These are phyloP conservation scores for Cryphonectria parasitica DNA, from an alignment of 2,329 filamentous ascomycete genomes.

Conservation along the genomic window DNA sequence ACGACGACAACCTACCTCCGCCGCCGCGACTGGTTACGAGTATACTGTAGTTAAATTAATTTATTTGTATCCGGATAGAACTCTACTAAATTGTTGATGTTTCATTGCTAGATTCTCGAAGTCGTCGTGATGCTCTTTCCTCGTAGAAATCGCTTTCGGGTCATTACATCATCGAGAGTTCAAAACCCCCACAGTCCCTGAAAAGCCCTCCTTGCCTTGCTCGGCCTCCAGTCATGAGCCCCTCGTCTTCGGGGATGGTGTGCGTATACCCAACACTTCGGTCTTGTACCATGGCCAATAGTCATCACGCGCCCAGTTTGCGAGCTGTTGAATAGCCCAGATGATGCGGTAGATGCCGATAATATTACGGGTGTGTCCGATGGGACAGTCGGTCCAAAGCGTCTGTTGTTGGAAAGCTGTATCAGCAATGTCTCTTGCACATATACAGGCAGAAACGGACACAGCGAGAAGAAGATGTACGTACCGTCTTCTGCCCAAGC, in stretches of 20 bases:
- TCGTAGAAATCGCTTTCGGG: too few species aligned
- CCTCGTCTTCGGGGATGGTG: background rate
- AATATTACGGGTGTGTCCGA: background rate
- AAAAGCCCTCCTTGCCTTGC: too few species aligned
- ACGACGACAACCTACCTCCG: too few species aligned
- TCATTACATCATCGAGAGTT: too few species aligned
- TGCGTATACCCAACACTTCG: background rate
- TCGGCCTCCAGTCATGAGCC: too few species aligned
- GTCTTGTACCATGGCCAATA: constrained; percentile 6
- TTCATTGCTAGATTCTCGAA: too few species aligned
- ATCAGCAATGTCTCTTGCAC: background rate
- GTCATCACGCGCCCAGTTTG: background rate
- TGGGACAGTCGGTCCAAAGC: background rate
- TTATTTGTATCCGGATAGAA: too few species aligned
- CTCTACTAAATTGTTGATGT: too few species aligned
- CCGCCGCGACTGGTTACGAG: too few species aligned
- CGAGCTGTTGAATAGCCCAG: background rate
- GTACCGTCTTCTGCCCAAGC: background rate
- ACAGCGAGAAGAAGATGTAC: background rate
- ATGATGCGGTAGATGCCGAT: constrained; percentile 5
- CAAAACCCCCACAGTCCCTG: too few species aligned
- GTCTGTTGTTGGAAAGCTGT: background rate
- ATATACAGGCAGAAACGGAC: background rate
- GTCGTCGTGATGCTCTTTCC: too few species aligned
- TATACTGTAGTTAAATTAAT: too few species aligned